Base-by-base conservation (phyloP, 495 filamentous ascomycete species). In the Hypoxylon trugodes region DNA sequence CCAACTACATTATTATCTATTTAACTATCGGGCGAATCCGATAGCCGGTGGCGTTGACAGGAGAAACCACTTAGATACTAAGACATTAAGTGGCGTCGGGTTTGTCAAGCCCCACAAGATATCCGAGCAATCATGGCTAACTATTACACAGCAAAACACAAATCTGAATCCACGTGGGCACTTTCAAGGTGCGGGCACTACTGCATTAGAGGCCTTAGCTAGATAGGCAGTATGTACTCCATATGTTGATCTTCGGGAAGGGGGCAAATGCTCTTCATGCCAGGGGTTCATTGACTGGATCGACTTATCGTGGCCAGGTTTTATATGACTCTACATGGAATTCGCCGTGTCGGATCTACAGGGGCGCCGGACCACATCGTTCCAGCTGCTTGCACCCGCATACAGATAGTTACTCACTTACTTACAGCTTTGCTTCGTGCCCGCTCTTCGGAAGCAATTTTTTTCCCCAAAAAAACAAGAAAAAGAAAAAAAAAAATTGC, bases 1-100 rank as follows among this genome's bases (percentile, higher is more conserved):
- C 41, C 90, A 93, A 71, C 79, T 98, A 54, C 92, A 98, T 71
- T 98, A 89, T 75, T 98, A 98, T 72, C 81, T 98, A 10, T 98
- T 94, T 81, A 98, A 98, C 78, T 98, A 96, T 81, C 87, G 91
- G 28, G 89, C 92, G 6, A 83, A 87, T 37, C 87, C 87, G 6
- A 86, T 98, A 59, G 78, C 84, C 7, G 93, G 95, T 19, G 95
- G 95, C 22, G 87, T 97, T 19, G 87, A 96, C 73, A 81, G 84
- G 53, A 85, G 83, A 63, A 95, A 95, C 68, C 76, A 83, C 50
- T 76, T 90, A 12, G 92, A 96, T 72, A 84, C 85, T 49, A 85
- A 86, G 48, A 80, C 83, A 53, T 85, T 91, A 71, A 93, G 94
- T 57, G 94, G 96, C 2, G 82, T 98, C 53, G 96, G 94, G 56